phyloP scores from a whole-genome alignment of 495 filamentous ascomycete species.

The Entonaema liquescens region DNA sequence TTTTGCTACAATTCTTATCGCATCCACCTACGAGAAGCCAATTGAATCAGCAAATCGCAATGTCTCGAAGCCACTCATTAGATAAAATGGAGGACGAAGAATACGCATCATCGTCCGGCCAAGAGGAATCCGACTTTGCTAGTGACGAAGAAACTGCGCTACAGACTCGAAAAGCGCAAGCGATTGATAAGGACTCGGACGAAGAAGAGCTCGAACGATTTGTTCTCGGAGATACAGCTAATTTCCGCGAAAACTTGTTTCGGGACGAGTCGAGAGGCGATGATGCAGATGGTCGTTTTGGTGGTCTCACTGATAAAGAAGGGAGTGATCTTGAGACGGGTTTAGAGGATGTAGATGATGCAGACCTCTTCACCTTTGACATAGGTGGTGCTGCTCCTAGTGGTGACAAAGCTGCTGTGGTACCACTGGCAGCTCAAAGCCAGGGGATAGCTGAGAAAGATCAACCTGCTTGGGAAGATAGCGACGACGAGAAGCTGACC shows the following conservation, averaged over 20 bases:
- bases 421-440: slow-evolving; percentile 51
- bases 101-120: slow-evolving; percentile 35
- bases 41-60: slow-evolving; percentile 23
- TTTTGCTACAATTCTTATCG: slow-evolving; percentile 25
- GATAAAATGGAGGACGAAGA: slow-evolving; percentile 52
- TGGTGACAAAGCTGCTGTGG: slow-evolving; percentile 44
- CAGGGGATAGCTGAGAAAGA: slow-evolving; percentile 47
- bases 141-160: slow-evolving; percentile 38
- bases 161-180: slow-evolving; percentile 37
- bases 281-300: slow-evolving; percentile 12
- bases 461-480: slow-evolving; percentile 85
- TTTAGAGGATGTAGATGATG: slow-evolving; percentile 66
- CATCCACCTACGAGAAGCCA: slow-evolving; percentile 15
- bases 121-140: slow-evolving; percentile 35
- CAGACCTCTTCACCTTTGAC: slow-evolving; percentile 64
- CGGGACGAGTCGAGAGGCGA: slow-evolving; percentile 45
- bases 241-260: slow-evolving; percentile 76
- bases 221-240: slow-evolving; percentile 84
- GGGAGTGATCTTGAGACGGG: slow-evolving; percentile 53
- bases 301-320: slow-evolving; percentile 9
- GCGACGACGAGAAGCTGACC: slow-evolving; percentile 87
- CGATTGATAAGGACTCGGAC: slow-evolving; percentile 74
- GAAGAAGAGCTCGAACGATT: slow-evolving; percentile 86
- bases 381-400: slow-evolving; percentile 47
- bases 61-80: slow-evolving; percentile 42